Evolutionary conservation across 805 yeast genomes (phyloP), one percentile per base, ranked within the genome.

Genomic region (Metschnikowia chrysomelidarum): DNA sequence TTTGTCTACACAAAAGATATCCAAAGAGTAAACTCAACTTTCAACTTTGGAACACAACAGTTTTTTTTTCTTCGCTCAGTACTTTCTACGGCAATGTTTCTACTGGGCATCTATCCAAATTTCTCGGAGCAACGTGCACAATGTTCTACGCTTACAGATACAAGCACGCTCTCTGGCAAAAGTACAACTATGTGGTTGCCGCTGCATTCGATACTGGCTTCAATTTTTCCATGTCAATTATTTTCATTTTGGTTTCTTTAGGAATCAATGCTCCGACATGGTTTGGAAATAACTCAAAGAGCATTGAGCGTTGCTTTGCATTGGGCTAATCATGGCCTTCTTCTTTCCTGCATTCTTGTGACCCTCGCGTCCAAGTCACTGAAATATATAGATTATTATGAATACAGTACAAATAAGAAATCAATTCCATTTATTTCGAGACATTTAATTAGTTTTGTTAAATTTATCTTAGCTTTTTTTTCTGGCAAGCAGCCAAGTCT

Each of bases 181-280:
- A 50, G 38, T 73, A 61, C 48, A 72, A 73, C 36, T 73, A 71
- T 48, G 62, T 71, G 10, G 45, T 70, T 17, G 77, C 77, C 1
- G 77, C 78, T 2, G 76, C 76, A 0, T 61, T 69, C 41, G 77
- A 72, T 41, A 69, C 76, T 0, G 78, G 76, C 4, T 70, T 63
- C 51, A 72, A 71, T 41, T 46, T 73, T 27, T 57, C 74, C 3
- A 56, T 65, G 26, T 41, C 72, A 16, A 42, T 60, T 17, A 55
- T 73, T 8, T 72, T 73, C 45, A 32, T 65, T 8, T 35, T 64
- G 16, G 57, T 62, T 13, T 52, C 69, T 1, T 39, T 49, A 18
- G 52, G 50, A 7, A 33, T 47, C 32, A 19, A 13, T 9, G 61
- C 62, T 54, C 75, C 75, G 1, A 25, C 54, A 32, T 73, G 77